A percentile compares a stretch with the other conserved stretches of the same genome.
Evolutionary conservation across 805 yeast genomes (phyloP).

Genomic region (Metschnikowia aberdeeniae): DNA sequence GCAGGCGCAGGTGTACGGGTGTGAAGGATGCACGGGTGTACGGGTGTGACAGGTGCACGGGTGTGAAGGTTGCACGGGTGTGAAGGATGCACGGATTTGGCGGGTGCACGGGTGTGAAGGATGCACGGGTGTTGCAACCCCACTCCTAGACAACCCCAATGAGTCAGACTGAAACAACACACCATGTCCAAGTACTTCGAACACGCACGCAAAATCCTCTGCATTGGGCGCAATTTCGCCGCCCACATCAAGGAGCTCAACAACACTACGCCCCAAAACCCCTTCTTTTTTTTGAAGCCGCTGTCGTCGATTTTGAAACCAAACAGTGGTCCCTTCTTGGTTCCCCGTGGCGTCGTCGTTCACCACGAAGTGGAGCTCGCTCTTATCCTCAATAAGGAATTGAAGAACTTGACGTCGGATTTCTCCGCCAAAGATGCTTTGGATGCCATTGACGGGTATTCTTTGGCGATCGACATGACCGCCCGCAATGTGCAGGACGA

Average conservation of each 20-base stretch:
- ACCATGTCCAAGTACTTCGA: conserved; percentile 44
- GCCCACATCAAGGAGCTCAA: conserved; percentile 91
- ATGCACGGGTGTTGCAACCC: too few relatives aligned
- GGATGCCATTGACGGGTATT: conserved; percentile 79
- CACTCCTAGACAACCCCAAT: too few relatives aligned
- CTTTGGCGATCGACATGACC: conserved; percentile 88
- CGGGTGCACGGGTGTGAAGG: too few relatives aligned
- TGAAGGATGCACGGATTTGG: too few relatives aligned
- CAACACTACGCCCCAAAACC: conserved; percentile 76
- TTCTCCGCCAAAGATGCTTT: conserved; percentile 67
- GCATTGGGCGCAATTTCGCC: conserved; percentile 97
- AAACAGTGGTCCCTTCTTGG: conserved; percentile 66
- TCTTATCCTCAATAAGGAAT: conserved; percentile 58
- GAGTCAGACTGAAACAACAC: too few relatives aligned
- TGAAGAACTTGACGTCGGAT: conserved; percentile 56
- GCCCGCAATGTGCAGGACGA: conserved; percentile 95
- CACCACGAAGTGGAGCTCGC: conserved; percentile 97
- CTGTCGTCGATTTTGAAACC: conserved; percentile 63
- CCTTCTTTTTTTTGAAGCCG: conserved; percentile 92
- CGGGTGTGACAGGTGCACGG: too few relatives aligned
- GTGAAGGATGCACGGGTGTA: too few relatives aligned
- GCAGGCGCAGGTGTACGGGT: too few relatives aligned
- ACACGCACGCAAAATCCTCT: conserved; percentile 72
- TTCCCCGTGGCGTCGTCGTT: conserved; percentile 75
- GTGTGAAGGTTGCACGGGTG: too few relatives aligned